Evolutionary conservation across 1,284 basidiomycete species (phyloP).

Genomic region (Puccinia sorghi): DNA sequence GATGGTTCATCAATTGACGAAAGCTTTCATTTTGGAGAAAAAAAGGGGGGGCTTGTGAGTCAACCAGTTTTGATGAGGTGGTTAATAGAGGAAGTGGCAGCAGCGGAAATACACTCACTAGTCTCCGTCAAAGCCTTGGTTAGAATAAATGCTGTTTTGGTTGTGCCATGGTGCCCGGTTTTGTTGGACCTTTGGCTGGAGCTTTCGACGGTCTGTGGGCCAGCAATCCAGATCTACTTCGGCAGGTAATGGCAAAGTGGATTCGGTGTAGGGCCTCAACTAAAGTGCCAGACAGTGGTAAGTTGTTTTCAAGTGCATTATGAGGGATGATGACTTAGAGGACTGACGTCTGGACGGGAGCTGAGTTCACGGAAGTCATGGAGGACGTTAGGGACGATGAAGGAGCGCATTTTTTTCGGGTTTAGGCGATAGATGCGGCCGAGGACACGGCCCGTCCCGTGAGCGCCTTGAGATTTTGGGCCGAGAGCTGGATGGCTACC

Average conservation of each 20-base stretch:
- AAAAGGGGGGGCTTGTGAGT: neutral
- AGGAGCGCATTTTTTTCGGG: conserved; percentile 39
- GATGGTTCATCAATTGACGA: conserved; percentile 41
- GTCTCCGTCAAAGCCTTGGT: conserved; percentile 32
- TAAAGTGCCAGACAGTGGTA: neutral
- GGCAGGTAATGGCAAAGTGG: conserved; percentile 7
- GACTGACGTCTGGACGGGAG: conserved; percentile 40
- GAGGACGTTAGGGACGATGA: conserved; percentile 16
- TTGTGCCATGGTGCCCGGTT: conserved; percentile 34
- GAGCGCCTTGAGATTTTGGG: conserved; percentile 35
- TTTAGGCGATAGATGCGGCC: conserved; percentile 24
- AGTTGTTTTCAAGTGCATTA: neutral
- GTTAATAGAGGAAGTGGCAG: neutral
- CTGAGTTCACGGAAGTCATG: conserved; percentile 19
- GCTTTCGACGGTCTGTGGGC: conserved; percentile 36
- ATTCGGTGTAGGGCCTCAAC: conserved; percentile 42
- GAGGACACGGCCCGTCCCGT: conserved; percentile 18
- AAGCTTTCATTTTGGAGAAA: conserved; percentile 12
- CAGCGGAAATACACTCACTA: conserved; percentile 22
- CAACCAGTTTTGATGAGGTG: neutral
- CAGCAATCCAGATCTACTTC: conserved; percentile 29
- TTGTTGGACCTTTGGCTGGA: neutral
- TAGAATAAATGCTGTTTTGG: conserved; percentile 28
- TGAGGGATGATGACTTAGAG: neutral
- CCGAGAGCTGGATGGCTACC: conserved; percentile 40